Conservation (phyloP, 1,284 basidiomycete species). For the Entoloma clypeatum region DNA sequence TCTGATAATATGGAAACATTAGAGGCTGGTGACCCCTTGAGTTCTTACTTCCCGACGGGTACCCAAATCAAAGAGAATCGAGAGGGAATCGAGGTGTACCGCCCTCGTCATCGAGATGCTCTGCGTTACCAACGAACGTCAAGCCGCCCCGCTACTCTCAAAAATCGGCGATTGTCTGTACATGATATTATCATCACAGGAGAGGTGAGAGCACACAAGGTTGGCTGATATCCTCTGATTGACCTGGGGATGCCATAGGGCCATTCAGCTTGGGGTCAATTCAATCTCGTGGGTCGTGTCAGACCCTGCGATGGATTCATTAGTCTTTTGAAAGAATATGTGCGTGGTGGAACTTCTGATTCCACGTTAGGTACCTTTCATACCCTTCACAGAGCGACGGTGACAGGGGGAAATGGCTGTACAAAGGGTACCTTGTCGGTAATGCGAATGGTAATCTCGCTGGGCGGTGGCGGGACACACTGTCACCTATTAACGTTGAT, state of each 20-base stretch:
- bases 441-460: conserved; percentile 57
- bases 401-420: conserved; percentile 72
- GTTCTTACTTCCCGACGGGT: conserved; percentile 52
- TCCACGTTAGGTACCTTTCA: neutral
- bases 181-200: conserved; percentile 65
- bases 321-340: conserved; percentile 71
- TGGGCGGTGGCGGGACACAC: conserved; percentile 73
- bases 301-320: conserved; percentile 69
- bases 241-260: conserved; percentile 41
- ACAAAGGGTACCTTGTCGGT: conserved; percentile 71
- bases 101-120: conserved; percentile 32
- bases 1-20: conserved; percentile 35
- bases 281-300: conserved; percentile 64
- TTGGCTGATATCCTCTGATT: neutral
- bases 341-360: conserved; percentile 31
- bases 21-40: conserved; percentile 39
- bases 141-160: conserved; percentile 4
- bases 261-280: conserved; percentile 79
- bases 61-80: conserved; percentile 39
- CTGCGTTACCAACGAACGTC: conserved; percentile 41
- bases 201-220: conserved; percentile 43
- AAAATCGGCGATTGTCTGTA: conserved; percentile 29
- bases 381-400: conserved; percentile 46
- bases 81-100: conserved; percentile 41
- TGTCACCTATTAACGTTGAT: conserved; percentile 48